These are phyloP conservation scores for Lasiosphaeria hispida DNA, from an alignment of 495 filamentous ascomycete genomes.

Conservation along the genomic window DNA sequence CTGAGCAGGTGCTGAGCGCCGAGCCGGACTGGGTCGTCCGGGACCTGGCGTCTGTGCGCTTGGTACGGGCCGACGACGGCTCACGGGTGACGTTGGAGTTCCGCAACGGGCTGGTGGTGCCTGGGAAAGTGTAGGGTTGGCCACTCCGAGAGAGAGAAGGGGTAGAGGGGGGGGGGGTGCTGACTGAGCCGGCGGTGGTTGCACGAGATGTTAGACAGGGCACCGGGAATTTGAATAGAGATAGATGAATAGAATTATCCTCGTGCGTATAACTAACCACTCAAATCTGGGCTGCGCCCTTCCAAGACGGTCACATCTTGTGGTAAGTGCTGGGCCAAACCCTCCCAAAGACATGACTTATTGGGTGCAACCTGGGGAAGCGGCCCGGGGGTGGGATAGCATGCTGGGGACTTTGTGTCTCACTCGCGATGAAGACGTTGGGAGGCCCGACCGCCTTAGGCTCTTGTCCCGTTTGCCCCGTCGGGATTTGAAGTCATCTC, in stretches of 20 bases:
- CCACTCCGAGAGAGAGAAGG: too few relatives aligned
- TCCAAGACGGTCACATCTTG: too few relatives aligned
- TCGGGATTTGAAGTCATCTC: too few relatives aligned
- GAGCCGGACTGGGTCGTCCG: conserved; percentile 85
- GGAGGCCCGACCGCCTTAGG: too few relatives aligned
- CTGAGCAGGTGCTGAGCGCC: conserved; percentile 65
- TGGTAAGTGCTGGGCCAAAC: background rate
- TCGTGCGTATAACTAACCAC: background rate
- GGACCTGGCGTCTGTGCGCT: conserved; percentile 70
- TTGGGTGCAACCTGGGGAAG: background rate
- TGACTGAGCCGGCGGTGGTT: background rate
- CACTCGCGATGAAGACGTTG: too few relatives aligned
- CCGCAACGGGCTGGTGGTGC: conserved; percentile 32
- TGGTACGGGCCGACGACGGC: conserved; percentile 46
- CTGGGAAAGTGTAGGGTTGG: too few relatives aligned
- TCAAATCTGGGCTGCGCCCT: too few relatives aligned
- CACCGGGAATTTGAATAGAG: too few relatives aligned
- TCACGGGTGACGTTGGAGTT: conserved; percentile 53
- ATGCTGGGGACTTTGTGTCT: too few relatives aligned
- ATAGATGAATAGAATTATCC: background rate
- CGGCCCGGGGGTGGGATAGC: too few relatives aligned
- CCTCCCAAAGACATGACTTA: conserved; percentile 1
- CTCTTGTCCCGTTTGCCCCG: too few relatives aligned
- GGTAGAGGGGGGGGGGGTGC: background rate
- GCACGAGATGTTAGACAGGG: background rate